phyloP scores from a whole-genome alignment of 768 basidiomycete genomes.

The Lentinula sp. region DNA sequence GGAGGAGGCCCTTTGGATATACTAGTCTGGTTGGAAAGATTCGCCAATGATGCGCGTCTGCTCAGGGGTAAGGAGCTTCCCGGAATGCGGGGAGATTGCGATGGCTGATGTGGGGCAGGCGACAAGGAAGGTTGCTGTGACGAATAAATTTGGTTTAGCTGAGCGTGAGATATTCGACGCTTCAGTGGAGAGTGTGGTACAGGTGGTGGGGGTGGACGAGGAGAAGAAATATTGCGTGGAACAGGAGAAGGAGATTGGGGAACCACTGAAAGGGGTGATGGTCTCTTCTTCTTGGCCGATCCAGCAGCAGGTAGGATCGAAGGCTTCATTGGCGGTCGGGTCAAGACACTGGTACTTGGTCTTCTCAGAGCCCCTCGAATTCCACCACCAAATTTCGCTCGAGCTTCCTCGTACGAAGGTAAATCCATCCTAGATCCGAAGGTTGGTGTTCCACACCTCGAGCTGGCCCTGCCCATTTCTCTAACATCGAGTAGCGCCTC shows the following conservation, averaged over 20 bases:
- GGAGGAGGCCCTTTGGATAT: slow-evolving; percentile 1
- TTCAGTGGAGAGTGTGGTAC: slow-evolving; percentile 12
- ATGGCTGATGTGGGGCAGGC: neutral
- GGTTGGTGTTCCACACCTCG: slow-evolving; percentile 56
- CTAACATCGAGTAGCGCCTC: slow-evolving; percentile 10
- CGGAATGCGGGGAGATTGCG: slow-evolving; percentile 6
- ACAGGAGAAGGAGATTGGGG: slow-evolving; percentile 15
- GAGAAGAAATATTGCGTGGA: slow-evolving; percentile 8
- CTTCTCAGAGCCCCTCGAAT: slow-evolving; percentile 1
- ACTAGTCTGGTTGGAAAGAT: slow-evolving; percentile 1
- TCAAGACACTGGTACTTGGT: neutral
- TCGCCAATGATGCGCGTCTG: neutral
- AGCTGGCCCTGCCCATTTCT: slow-evolving; percentile 36
- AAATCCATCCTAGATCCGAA: slow-evolving; percentile 50
- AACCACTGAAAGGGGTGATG: slow-evolving; percentile 23
- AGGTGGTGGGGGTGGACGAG: slow-evolving; percentile 6
- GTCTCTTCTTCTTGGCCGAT: slow-evolving; percentile 25
- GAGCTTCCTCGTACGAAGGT: slow-evolving; percentile 38
- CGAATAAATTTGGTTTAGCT: slow-evolving; percentile 14
- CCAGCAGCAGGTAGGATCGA: slow-evolving; percentile 14
- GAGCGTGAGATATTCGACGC: slow-evolving; percentile 19
- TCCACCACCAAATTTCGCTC: slow-evolving; percentile 31
- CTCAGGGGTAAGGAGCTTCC: slow-evolving; percentile 5
- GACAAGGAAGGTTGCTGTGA: slow-evolving; percentile 6
- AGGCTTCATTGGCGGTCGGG: slow-evolving; percentile 16